Evolutionary conservation across 2,329 filamentous ascomycete genomes (phyloP).

Genomic region (Eutypa lata): DNA sequence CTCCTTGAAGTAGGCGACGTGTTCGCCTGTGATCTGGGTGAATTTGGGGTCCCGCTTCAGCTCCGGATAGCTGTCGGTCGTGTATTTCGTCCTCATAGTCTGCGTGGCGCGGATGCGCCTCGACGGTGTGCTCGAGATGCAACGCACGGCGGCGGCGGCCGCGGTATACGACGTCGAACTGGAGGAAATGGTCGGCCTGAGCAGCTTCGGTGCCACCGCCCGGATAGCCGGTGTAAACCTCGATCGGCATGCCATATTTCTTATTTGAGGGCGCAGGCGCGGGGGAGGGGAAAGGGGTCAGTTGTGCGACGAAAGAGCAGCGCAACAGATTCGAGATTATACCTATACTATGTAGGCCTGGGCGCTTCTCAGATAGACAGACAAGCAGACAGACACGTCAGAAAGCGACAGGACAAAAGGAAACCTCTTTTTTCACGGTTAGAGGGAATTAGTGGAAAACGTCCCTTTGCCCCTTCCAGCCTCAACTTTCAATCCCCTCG

Average conservation of each 20-base stretch:
- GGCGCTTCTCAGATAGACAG: too few relatives aligned
- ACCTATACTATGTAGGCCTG: too few relatives aligned
- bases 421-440: too few relatives aligned
- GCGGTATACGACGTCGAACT: not conserved
- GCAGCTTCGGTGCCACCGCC: conserved; percentile 16
- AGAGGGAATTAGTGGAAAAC: too few relatives aligned
- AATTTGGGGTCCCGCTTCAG: conserved; percentile 79
- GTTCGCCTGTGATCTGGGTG: conserved; percentile 66
- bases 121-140: conserved; percentile 24
- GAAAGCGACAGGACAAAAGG: too few relatives aligned
- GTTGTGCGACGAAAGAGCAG: too few relatives aligned
- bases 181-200: conserved; percentile 6
- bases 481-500: too few relatives aligned
- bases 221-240: conserved; percentile 25
- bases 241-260: conserved; percentile 13
- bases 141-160: conserved; percentile 7
- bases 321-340: too few relatives aligned
- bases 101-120: conserved; percentile 24
- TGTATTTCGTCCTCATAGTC: conserved; percentile 61
- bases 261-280: too few relatives aligned
- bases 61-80: conserved; percentile 80
- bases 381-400: too few relatives aligned
- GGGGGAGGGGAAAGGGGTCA: too few relatives aligned
- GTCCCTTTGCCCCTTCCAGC: too few relatives aligned
- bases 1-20: conserved; percentile 79